These are phyloP conservation scores for Suillus spraguei DNA, from an alignment of 768 basidiomycete genomes.

Conservation along the genomic window DNA sequence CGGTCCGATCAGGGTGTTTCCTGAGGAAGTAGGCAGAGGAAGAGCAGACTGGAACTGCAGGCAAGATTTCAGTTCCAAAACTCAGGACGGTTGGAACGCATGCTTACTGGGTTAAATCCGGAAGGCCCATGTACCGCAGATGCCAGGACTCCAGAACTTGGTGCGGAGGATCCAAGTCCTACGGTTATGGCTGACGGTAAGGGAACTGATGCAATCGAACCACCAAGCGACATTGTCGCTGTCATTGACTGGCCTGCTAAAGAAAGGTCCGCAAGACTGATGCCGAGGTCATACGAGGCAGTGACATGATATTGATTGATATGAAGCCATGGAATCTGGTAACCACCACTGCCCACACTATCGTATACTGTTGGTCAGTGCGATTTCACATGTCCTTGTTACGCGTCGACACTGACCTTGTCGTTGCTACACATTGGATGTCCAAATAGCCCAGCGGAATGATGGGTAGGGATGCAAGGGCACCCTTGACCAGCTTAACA, in stretches of 20 bases:
- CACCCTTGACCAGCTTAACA: conserved; percentile 62
- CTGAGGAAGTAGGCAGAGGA: neutral
- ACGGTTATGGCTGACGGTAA: conserved; percentile 5
- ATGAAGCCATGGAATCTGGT: conserved; percentile 67
- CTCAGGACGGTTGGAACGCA: neutral
- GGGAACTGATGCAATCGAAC: neutral
- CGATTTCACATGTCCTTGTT: neutral
- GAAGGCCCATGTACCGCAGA: neutral
- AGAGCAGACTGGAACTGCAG: neutral
- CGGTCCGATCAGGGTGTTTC: neutral
- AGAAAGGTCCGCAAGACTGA: conserved; percentile 22
- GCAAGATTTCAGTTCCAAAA: neutral
- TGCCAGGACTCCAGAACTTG: conserved; percentile 6
- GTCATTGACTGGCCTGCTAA: conserved; percentile 19
- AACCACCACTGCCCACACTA: conserved; percentile 54
- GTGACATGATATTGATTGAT: conserved; percentile 55
- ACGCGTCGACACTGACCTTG: conserved; percentile 28
- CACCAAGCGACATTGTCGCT: neutral
- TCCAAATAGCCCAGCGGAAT: conserved; percentile 59
- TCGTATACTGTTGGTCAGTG: neutral
- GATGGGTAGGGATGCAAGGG: conserved; percentile 55
- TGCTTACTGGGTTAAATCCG: conserved; percentile 5
- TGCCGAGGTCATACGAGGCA: conserved; percentile 42
- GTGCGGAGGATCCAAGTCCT: neutral
- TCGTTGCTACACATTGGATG: conserved; percentile 50